A percentile compares a stretch with the other conserved stretches of the same genome.
phyloP scores from a whole-genome alignment of 2,329 filamentous ascomycete genomes.

The Parastagonospora nodorum region DNA sequence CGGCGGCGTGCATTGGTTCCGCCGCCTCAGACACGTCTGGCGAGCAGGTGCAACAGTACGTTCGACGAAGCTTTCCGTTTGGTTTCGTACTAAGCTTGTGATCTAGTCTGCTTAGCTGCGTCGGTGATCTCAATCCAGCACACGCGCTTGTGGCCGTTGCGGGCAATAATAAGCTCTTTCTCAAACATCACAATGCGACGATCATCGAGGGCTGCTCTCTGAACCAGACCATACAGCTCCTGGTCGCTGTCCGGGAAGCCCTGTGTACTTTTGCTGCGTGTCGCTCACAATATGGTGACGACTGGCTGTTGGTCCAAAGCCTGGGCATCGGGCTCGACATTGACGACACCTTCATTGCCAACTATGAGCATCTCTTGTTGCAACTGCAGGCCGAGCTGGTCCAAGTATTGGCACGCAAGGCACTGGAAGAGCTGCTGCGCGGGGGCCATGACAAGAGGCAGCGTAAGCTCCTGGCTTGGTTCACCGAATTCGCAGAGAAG shows the following conservation, averaged over 20 bases:
- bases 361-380: constrained; percentile 51
- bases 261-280: constrained; percentile 35
- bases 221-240: constrained; percentile 30
- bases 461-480: constrained; percentile 43
- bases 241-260: constrained; percentile 40
- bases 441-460: constrained; percentile 40
- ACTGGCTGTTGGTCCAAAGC: constrained; percentile 39
- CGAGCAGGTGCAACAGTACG: constrained; percentile 45
- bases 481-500: constrained; percentile 49
- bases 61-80: constrained; percentile 34
- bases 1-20: constrained; percentile 27
- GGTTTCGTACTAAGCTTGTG: constrained; percentile 41
- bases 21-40: constrained; percentile 38
- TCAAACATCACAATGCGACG: constrained; percentile 38
- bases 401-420: constrained; percentile 34
- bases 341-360: constrained; percentile 48
- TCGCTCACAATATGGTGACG: constrained; percentile 32
- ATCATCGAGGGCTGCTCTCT: constrained; percentile 37
- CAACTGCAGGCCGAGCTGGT: constrained; percentile 45
- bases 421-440: constrained; percentile 33
- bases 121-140: constrained; percentile 27
- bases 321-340: constrained; percentile 33
- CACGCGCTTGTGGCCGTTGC: constrained; percentile 37
- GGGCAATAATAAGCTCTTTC: constrained; percentile 39
- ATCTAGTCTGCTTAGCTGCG: constrained; percentile 35